A percentile compares a stretch with the other conserved stretches of the same genome.
These are phyloP conservation scores for Azolla pinnata DNA, from an alignment of 75 land plant genomes.

Conservation along the genomic window DNA sequence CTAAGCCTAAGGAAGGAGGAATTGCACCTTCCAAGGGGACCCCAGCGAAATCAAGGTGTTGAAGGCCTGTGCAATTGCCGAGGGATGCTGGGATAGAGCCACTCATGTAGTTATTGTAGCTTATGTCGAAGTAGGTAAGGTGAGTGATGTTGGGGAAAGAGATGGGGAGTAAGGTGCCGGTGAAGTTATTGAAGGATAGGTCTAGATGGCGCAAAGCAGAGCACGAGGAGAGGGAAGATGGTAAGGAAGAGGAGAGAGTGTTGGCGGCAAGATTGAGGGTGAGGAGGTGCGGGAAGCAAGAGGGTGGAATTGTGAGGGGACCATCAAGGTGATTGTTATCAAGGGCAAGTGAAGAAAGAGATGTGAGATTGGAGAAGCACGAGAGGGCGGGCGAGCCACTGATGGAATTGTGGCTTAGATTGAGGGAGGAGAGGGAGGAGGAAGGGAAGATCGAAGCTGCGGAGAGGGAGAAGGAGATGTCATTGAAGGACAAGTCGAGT, in stretches of 20 bases:
- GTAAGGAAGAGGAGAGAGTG: not conserved
- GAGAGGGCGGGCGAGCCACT: not conserved
- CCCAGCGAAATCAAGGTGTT: not conserved
- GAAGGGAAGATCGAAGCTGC: no score
- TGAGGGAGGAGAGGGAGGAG: no score
- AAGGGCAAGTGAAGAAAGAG: not conserved
- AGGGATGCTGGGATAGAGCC: not conserved
- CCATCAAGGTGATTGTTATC: not conserved
- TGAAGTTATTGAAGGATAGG: constrained; percentile 36
- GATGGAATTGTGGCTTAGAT: no score
- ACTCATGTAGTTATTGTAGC: not conserved
- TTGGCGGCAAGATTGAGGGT: not conserved
- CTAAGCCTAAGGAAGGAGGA: not conserved
- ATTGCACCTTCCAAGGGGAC: not conserved
- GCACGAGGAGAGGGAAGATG: not conserved
- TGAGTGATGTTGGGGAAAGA: constrained; percentile 28
- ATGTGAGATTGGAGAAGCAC: not conserved
- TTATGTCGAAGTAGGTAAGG: not conserved
- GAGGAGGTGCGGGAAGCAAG: not conserved
- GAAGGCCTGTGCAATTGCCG: not conserved
- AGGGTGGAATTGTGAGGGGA: not conserved
- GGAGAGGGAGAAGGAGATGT: not conserved
- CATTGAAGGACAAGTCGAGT: constrained; percentile 23
- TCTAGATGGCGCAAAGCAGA: constrained; percentile 12
- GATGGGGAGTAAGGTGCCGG: constrained; percentile 49